A percentile compares a stretch with the other conserved stretches of the same genome.
Conservation (phyloP, 371 early-diverging fungal genomes). For the Mortierella sp. region DNA sequence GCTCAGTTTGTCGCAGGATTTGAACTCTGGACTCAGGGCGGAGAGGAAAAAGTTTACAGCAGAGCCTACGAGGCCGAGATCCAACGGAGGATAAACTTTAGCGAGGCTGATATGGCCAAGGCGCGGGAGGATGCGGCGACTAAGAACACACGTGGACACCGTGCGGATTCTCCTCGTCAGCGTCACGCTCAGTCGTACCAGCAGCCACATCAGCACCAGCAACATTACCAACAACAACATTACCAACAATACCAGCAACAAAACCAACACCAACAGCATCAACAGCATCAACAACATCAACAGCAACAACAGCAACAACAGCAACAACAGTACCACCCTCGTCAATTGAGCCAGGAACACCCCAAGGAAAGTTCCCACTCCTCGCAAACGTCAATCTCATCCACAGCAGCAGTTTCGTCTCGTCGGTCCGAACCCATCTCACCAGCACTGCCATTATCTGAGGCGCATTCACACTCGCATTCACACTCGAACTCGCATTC, state of each 20-base stretch:
- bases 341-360: neutral
- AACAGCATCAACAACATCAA: neutral
- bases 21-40: slow-evolving; percentile 36
- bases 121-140: slow-evolving; percentile 31
- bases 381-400: slow-evolving; percentile 12
- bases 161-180: neutral
- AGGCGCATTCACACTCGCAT: neutral
- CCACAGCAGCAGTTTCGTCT: slow-evolving; percentile 34
- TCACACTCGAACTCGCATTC: neutral
- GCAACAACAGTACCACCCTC: neutral
- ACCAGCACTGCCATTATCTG: slow-evolving; percentile 13
- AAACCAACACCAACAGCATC: neutral
- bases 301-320: neutral
- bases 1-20: slow-evolving; percentile 47
- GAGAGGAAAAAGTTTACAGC: slow-evolving; percentile 18
- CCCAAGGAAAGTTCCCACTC: neutral
- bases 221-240: neutral
- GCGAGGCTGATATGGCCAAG: slow-evolving; percentile 35
- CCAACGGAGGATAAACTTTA: slow-evolving; percentile 42
- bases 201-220: slow-evolving; percentile 2
- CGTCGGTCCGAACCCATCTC: slow-evolving; percentile 20
- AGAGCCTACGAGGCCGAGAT: slow-evolving; percentile 31
- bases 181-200: slow-evolving; percentile 1
- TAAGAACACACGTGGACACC: slow-evolving; percentile 21
- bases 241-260: neutral